Evolutionary conservation across 306 rosid species (phyloP).

Genomic region (Vigna trinervia): DNA sequence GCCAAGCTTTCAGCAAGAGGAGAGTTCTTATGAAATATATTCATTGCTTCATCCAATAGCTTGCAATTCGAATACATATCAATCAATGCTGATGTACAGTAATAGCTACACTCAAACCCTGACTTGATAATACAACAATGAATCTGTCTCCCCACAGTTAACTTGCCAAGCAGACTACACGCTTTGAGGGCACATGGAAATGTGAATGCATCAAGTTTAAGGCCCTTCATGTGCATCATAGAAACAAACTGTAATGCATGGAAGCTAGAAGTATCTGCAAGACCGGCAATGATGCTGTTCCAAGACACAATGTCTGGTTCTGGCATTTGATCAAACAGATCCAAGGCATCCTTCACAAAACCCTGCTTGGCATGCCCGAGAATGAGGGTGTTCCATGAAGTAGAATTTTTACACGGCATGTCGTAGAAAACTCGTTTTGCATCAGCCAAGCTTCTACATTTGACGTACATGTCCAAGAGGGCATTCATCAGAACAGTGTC

Average conservation of each 20-base stretch:
- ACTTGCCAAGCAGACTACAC: constrained; percentile 52
- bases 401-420: constrained; percentile 54
- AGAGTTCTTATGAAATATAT: constrained; percentile 55
- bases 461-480: constrained; percentile 87
- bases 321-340: constrained; percentile 65
- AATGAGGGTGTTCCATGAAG: constrained; percentile 73
- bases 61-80: constrained; percentile 84
- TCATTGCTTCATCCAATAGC: constrained; percentile 57
- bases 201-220: constrained; percentile 74
- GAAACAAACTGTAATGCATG: constrained; percentile 60
- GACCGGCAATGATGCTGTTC: constrained; percentile 86
- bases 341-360: constrained; percentile 65
- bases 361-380: constrained; percentile 66
- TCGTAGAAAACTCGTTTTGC: constrained; percentile 66
- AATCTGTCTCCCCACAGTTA: constrained; percentile 64
- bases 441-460: constrained; percentile 74
- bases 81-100: constrained; percentile 72
- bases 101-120: constrained; percentile 68
- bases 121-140: constrained; percentile 67
- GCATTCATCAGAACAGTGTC: constrained; percentile 86
- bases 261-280: constrained; percentile 53
- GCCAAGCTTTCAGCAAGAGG: constrained; percentile 58
- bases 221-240: constrained; percentile 65
- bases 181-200: constrained; percentile 76
- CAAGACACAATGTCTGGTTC: constrained; percentile 72